Conservation (phyloP, 164 flowering plant species). For the Aristolochia californica region DNA sequence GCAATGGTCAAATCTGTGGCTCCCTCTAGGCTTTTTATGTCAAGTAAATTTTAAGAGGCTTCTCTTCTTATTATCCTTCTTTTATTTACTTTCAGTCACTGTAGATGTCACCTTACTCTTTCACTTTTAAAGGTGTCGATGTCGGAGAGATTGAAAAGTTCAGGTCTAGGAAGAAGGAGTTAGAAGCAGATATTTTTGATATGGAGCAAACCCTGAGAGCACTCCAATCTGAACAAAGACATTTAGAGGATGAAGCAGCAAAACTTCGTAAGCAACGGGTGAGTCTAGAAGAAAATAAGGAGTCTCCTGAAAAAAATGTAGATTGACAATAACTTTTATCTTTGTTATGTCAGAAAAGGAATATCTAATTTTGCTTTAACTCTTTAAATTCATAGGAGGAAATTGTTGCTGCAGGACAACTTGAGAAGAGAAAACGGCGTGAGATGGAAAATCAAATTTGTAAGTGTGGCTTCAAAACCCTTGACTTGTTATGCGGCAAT, state of each 20-base stretch:
- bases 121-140: slow-evolving; percentile 42
- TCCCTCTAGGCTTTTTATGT: slow-evolving; percentile 53
- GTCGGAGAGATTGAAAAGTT: slow-evolving; percentile 59
- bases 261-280: slow-evolving; percentile 66
- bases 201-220: slow-evolving; percentile 44
- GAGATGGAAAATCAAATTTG: slow-evolving; percentile 54
- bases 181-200: slow-evolving; percentile 42
- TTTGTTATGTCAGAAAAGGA: too few species aligned
- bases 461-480: slow-evolving; percentile 9
- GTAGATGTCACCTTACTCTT: not conserved
- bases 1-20: slow-evolving; percentile 56
- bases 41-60: slow-evolving; percentile 38
- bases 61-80: not conserved
- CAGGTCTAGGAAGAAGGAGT: slow-evolving; percentile 41
- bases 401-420: slow-evolving; percentile 20
- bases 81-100: too few species aligned
- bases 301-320: too few species aligned
- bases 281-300: slow-evolving; percentile 10
- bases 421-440: slow-evolving; percentile 43
- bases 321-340: too few species aligned
- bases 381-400: slow-evolving; percentile 43
- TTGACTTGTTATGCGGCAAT: not conserved
- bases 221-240: slow-evolving; percentile 38
- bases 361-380: not conserved
- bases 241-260: slow-evolving; percentile 64